Evolutionary conservation across 495 filamentous ascomycete species (phyloP), one percentile per base, ranked within the genome.

Genomic region (Bombardia bombarda): DNA sequence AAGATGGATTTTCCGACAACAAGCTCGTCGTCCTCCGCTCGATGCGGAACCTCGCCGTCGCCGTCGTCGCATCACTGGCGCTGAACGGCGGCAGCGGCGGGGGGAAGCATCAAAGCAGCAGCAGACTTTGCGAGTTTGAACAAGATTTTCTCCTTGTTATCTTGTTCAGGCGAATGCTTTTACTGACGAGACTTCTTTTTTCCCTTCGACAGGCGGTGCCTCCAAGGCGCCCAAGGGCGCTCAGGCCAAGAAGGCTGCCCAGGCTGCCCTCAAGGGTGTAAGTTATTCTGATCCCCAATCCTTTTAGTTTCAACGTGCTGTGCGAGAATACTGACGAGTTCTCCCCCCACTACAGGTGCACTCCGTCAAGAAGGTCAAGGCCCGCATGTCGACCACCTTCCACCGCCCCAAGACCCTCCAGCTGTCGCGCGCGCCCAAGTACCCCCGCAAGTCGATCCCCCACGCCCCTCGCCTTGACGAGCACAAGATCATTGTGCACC

Each of bases 351-450:
- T 45, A 9, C 59, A 87, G 83, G 58, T 56, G 46, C 73, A 87
- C 70, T 75, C 84, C 61, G 80, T 90, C 75, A 95, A 95, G 78
- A 72, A 79, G 65, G 82, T 82, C 74, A 97, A 97, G 78, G 79
- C 94, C 67, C 82, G 92, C 61, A 78, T 77, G 51, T 87, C 79
- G 61, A 95, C 92, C 43, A 93, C 88, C 66, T 98, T 98, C 83
- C 93, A 95, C 82, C 87, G 82, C 49, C 89, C 87, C 52, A 93
- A 94, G 78, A 96, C 89, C 57, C 88, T 96, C 50, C 72, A 82
- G 67, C 83, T 96, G 52, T 82, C 86, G 56, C 89, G 92, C 61
- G 69, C 81, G 24, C 90, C 90, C 63, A 95, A 94, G 75, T 99
- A 95, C 81, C 92, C 86, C 51, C 87, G 90, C 75, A 90, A 89